Base-by-base conservation (phyloP, 2,329 filamentous ascomycete genomes). In the Aschersonia sp. region DNA sequence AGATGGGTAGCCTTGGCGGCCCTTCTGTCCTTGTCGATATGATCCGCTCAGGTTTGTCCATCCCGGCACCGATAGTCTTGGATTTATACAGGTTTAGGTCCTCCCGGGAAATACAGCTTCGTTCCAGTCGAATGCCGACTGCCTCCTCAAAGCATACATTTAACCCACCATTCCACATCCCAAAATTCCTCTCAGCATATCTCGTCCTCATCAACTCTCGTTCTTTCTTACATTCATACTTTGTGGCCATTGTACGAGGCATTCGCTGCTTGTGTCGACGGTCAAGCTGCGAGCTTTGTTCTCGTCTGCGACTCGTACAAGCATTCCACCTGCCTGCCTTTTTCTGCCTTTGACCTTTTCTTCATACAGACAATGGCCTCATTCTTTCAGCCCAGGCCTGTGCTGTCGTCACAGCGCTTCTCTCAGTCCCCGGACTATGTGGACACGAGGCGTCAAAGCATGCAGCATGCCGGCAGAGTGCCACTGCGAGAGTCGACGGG, bases 401-500 rank as follows among this genome's bases (percentile, higher is more conserved):
- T 75, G 52, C 62, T 75, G 53, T 66, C 72, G 45, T 71, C 70
- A 46, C 72, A 76, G 58, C 67, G 69, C 55, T 74, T 69, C 57
- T 71, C 71, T 47, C 63, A 66, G 50, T 61, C 66, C 11, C 58
- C 65, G 49, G 71, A 73, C 46, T 73, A 72, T 54, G 55, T 66
- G 53, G 72, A 75, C 54, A 57, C 60, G 48, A 67, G 70, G 48
- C 67, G 70, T 53, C 63, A 60, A 46, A 50, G 60, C 40, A 22
- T 42, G 10, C 40, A 42, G 57, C 56, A 63, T 56, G 53, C 53
- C 55, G 59, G 59, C 54, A 57, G 70, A 50, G 63, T 69, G 50
- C 73, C 75, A 32, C 66, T 78, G 39, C 64, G 70, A 49, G 74
- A 78, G 55, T 68, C 71, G 22, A 72, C 68, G 10, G 69, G 70